Percentiles rank a stretch among this genome's conserved stretches.
Evolutionary conservation across 1,284 basidiomycete genomes (phyloP).

Genomic region (Naganishia sp.): DNA sequence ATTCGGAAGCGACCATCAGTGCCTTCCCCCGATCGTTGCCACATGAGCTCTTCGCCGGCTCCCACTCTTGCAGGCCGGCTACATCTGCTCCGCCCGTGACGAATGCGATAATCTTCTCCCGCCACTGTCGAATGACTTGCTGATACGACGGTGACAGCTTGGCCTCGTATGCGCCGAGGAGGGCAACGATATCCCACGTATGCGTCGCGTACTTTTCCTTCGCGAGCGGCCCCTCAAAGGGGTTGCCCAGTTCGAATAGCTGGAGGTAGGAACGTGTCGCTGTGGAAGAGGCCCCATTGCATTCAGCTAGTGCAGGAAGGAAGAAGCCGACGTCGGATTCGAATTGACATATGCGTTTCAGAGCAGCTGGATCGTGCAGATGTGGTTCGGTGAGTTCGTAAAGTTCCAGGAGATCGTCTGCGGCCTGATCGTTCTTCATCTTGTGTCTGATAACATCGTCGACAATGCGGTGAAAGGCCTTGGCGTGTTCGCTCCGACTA

Average conservation of each 20-base stretch:
- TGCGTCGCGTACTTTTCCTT: constrained; percentile 24
- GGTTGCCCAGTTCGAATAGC: constrained; percentile 25
- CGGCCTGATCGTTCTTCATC: neutral
- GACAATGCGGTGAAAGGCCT: constrained; percentile 7
- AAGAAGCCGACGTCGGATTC: constrained; percentile 29
- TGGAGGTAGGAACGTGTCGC: constrained; percentile 13
- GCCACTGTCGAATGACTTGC: constrained; percentile 7
- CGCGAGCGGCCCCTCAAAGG: constrained; percentile 22
- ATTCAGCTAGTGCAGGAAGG: constrained; percentile 17
- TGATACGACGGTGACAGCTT: constrained; percentile 1
- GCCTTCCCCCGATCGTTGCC: neutral
- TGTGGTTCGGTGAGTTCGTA: constrained; percentile 8
- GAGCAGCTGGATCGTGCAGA: constrained; percentile 6
- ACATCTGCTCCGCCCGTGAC: neutral
- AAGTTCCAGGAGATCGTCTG: constrained; percentile 10
- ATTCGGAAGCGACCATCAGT: neutral
- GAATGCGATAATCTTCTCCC: constrained; percentile 18
- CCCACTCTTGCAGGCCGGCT: constrained; percentile 7
- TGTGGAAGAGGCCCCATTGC: constrained; percentile 1
- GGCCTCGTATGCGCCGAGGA: constrained; percentile 20
- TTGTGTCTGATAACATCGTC: constrained; percentile 5
- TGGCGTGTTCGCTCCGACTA: constrained; percentile 15
- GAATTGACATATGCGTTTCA: constrained; percentile 24
- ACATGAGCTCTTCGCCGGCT: neutral
- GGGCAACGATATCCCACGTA: constrained; percentile 28